Conservation (phyloP, 2,329 filamentous ascomycete genomes). For the Cladosporium sp. region DNA sequence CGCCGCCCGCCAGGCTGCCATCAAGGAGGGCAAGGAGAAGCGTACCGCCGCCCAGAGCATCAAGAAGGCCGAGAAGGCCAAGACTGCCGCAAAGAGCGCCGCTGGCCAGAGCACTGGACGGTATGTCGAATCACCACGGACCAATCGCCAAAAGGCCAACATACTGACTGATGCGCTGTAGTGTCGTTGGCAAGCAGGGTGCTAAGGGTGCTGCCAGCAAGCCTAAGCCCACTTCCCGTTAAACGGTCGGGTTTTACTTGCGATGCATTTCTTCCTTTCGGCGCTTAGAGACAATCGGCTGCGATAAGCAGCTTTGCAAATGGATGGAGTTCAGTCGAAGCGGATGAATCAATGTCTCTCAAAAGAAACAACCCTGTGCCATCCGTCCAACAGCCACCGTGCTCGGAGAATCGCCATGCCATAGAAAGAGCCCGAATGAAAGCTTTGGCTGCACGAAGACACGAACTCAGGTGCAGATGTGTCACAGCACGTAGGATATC, state of each 20-base stretch:
- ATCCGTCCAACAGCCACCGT: conserved; percentile 9
- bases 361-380: conserved; percentile 7
- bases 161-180: conserved; percentile 30
- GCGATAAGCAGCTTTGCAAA: conserved; percentile 9
- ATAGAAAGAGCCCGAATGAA: conserved; percentile 13
- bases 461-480: background rate
- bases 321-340: conserved; percentile 13
- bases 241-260: conserved; percentile 5
- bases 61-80: conserved; percentile 99
- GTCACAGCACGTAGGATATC: background rate
- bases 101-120: conserved; percentile 70
- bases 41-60: conserved; percentile 77
- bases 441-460: background rate
- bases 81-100: conserved; percentile 68
- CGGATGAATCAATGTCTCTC: conserved; percentile 14
- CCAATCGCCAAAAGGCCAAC: background rate
- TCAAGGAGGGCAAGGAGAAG: conserved; percentile 99
- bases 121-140: conserved; percentile 18
- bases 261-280: conserved; percentile 13
- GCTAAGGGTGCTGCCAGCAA: conserved; percentile 85
- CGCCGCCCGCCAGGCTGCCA: conserved; percentile 81
- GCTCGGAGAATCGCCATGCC: conserved; percentile 9
- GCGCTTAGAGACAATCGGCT: conserved; percentile 13
- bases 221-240: conserved; percentile 62
- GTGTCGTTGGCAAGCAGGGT: conserved; percentile 88